phyloP scores from a whole-genome alignment of 2,329 filamentous ascomycete species.

The Paecilomyces fulvus region DNA sequence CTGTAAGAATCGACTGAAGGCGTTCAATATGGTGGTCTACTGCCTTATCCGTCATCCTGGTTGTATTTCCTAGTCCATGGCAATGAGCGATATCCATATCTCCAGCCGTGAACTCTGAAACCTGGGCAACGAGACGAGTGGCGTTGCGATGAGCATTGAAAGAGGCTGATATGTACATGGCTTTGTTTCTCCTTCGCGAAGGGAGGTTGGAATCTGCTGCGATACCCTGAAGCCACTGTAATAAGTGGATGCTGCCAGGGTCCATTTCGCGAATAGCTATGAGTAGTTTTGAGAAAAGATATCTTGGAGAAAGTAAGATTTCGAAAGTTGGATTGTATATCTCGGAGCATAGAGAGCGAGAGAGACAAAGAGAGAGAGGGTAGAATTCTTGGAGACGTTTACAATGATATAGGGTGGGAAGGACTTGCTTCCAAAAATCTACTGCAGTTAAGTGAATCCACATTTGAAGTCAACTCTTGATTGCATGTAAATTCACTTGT shows the following conservation, averaged over 20 bases:
- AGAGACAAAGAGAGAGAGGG: no score
- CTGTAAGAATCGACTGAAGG: constrained; percentile 8
- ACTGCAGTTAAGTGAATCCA: neutral
- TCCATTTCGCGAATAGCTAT: constrained; percentile 4
- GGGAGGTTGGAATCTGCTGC: constrained; percentile 3
- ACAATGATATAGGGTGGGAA: no score
- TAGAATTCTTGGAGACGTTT: no score
- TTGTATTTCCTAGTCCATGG: constrained; percentile 2
- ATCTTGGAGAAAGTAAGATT: no score
- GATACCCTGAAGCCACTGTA: constrained; percentile 6
- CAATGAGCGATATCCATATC: constrained; percentile 3
- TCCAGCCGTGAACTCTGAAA: constrained; percentile 2
- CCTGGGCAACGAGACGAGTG: constrained; percentile 13
- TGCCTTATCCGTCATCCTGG: constrained; percentile 1
- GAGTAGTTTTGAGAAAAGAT: no score
- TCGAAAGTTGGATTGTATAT: no score
- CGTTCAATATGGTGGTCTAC: constrained; percentile 6
- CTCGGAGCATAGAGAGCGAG: no score
- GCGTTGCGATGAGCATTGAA: constrained; percentile 10
- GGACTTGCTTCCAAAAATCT: no score
- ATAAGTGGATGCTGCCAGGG: constrained; percentile 1
- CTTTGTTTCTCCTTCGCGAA: constrained; percentile 5
- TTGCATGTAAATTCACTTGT: constrained; percentile 2
- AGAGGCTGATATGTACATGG: constrained; percentile 9
- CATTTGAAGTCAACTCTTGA: neutral